Evolutionary conservation across 1,284 basidiomycete genomes (phyloP), one percentile per base, ranked within the genome.

Genomic region (Austroboletus olivaceoglutinosus): DNA sequence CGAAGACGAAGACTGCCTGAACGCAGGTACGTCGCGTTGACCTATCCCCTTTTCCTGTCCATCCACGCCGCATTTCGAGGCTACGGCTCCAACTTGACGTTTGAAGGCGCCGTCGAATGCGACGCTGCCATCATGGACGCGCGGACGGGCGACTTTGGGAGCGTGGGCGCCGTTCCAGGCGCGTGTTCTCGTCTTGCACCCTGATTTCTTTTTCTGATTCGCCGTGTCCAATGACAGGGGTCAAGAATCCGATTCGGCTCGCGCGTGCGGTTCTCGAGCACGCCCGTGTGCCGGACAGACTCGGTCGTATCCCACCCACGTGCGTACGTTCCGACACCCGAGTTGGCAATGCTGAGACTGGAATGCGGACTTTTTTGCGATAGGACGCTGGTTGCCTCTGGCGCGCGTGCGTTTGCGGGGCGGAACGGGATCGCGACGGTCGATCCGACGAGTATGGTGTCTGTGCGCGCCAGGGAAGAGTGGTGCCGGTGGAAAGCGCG

Each of bases 111-210:
- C 2, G 86, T 89, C 18, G 88, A 91, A 69, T 90, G 88, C 58
- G 88, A 91, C 59, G 88, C 88, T 2, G 76, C 86, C 10, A 72
- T 91, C 51, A 88, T 89, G 83, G 75, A 80, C 47, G 80, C 78
- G 1, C 50, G 45, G 11, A 69, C 69, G 4, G 68, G 71, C 38
- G 70, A 74, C 44, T 91, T 86, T 63, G 89, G 87, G 22, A 81
- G 83, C 56, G 78, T 85, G 16, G 88, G 84, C 43, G 86, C 87
- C 3, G 73, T 87, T 22, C 73, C 81, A 64, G 85, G 86, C 82
- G 59, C 33, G 68, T 64, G 21, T 22, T 23, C n/a, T 13, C 16
- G 4, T 23, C 16, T 11, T 19, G 21, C 21, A 11, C 21, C 16
- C 31, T 11, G 31, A 15, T 13, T 11, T 33, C 6, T 10, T n/a